These are phyloP conservation scores for Leishmania braziliensis DNA, from an alignment of 208 protist species.

Conservation along the genomic window DNA sequence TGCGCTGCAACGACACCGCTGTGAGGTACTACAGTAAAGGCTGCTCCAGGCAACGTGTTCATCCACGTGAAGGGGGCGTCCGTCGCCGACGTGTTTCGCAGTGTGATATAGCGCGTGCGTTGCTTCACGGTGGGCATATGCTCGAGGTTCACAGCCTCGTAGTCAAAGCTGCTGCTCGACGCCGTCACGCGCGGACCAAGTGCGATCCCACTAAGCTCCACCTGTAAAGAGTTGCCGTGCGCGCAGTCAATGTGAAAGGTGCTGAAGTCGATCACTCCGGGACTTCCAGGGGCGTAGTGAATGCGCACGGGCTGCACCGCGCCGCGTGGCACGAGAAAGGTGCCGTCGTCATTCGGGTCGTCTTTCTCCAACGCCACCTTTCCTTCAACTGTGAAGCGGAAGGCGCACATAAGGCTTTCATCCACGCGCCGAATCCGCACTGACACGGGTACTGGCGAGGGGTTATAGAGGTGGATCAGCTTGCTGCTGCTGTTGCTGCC, in stretches of 20 bases:
- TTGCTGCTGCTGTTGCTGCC: constrained; percentile 25
- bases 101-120: constrained; percentile 28
- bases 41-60: constrained; percentile 46
- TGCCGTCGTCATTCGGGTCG: not conserved
- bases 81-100: constrained; percentile 57
- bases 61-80: constrained; percentile 30
- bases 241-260: constrained; percentile 52
- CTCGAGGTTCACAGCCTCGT: constrained; percentile 79
- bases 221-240: constrained; percentile 65
- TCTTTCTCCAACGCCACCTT: not conserved
- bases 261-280: constrained; percentile 41
- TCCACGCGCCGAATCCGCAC: constrained; percentile 51
- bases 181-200: constrained; percentile 53
- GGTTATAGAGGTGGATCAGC: constrained; percentile 76
- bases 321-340: constrained; percentile 58
- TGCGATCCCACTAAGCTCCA: constrained; percentile 53
- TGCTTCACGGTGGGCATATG: constrained; percentile 29
- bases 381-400: constrained; percentile 33
- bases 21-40: constrained; percentile 64
- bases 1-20: constrained; percentile 56
- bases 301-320: constrained; percentile 47
- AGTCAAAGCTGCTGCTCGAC: constrained; percentile 73
- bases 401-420: constrained; percentile 41
- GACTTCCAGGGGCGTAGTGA: constrained; percentile 42
- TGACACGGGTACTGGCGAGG: constrained; percentile 67